Evolutionary conservation across 2,329 filamentous ascomycete genomes (phyloP), one percentile per base, ranked within the genome.

Genomic region (Aspergillus sp.): DNA sequence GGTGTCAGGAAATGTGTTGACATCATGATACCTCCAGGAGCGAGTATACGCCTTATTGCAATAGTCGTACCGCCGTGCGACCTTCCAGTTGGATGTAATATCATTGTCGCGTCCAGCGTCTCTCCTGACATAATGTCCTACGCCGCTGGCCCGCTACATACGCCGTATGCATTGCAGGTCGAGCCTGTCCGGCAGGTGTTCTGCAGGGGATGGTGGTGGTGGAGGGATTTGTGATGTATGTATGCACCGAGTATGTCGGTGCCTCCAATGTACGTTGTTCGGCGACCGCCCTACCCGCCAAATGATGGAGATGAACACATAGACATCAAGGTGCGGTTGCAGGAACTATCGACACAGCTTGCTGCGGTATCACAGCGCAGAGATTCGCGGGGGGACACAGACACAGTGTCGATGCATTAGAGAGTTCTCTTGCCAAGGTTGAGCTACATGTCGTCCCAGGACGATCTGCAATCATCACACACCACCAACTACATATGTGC

Each of bases 121-220:
- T 30, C 26, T 30, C 26, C 26, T 30, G 26, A 8, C 26, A 30
- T 30, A 30, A 30, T 11, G 26, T 30, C 26, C 26, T 30, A 30
- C 26, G 26, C 10, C 8, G 8, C 26, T 11, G 26, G 26, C 10
- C 26, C 26, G 8, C 8, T 30, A 11, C 26, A 30, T 11, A 30
- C 22, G 22, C 22, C 3, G 3, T 30, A 7, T 30, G 35, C 35
- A 8, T n/a, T 6, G 14, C 14, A 38, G 35, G 3, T 17, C 35
- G 16, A 38, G 35, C 26, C 41, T 36, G 47, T 26, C 20, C 40
- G 8, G 42, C 16, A 48, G 19, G 17, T 43, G 53, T 62, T 54
- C 58, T 51, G 63, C 51, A 53, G 51, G 42, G 46, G 40, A 20
- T 13, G 40, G 40, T 2, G 40, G 40, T 13, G 19, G 40, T 13